These are phyloP conservation scores for Boletus fagicola DNA, from an alignment of 768 basidiomycete species.

Conservation along the genomic window DNA sequence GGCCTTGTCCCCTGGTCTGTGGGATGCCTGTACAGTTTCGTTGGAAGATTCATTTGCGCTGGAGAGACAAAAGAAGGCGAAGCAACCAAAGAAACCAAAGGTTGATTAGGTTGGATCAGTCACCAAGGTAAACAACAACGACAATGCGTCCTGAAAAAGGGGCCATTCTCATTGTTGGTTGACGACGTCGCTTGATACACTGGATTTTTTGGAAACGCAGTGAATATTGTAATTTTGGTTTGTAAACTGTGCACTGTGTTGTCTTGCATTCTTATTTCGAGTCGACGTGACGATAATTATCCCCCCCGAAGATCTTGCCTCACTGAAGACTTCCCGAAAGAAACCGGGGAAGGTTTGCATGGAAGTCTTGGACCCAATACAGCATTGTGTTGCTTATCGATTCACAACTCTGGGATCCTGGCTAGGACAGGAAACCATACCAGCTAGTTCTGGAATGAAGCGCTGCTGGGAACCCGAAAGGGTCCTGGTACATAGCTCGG, in stretches of 20 bases:
- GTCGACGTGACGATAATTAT: too few species aligned
- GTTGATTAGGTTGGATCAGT: constrained; percentile 12
- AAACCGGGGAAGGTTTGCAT: too few species aligned
- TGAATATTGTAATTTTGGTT: background rate
- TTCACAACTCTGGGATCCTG: too few species aligned
- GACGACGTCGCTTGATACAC: constrained; percentile 35
- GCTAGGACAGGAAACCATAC: too few species aligned
- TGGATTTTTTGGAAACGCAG: background rate
- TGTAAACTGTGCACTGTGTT: background rate
- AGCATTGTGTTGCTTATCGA: too few species aligned
- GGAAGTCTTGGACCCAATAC: too few species aligned
- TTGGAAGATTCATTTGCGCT: constrained; percentile 49
- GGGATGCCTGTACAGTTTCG: constrained; percentile 46
- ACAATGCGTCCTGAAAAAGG: constrained; percentile 9
- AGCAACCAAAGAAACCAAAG: constrained; percentile 31
- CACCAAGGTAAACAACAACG: constrained; percentile 25
- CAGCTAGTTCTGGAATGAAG: too few species aligned
- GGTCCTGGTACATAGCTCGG: too few species aligned
- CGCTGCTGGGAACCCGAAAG: too few species aligned
- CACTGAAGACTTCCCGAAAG: too few species aligned
- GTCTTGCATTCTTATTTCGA: too few species aligned
- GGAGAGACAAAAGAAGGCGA: constrained; percentile 44
- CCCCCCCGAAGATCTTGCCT: too few species aligned
- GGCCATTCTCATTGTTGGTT: constrained; percentile 42
- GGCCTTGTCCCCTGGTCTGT: constrained; percentile 36